Percentiles rank a stretch among this genome's conserved stretches.
These are phyloP conservation scores for Panellus pusillus DNA, from an alignment of 768 basidiomycete species.

Conservation along the genomic window DNA sequence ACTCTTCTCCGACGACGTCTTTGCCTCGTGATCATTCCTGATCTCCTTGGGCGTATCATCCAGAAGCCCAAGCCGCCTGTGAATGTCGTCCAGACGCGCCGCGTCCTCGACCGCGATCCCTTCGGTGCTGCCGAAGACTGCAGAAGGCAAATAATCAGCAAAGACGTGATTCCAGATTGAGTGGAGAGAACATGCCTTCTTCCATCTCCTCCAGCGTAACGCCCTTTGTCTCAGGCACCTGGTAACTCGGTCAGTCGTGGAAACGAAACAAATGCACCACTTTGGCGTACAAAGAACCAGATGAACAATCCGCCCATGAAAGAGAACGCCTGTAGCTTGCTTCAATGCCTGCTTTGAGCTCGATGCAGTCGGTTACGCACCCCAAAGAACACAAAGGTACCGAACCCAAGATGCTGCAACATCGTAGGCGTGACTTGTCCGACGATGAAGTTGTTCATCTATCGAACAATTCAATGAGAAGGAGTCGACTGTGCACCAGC, in stretches of 20 bases:
- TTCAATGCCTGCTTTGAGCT: too few species aligned
- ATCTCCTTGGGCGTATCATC: constrained; percentile 21
- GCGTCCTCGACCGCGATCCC: constrained; percentile 60
- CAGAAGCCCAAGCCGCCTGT: constrained; percentile 62
- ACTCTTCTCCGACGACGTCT: constrained; percentile 15
- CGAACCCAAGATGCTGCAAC: constrained; percentile 62
- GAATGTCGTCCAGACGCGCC: constrained; percentile 47
- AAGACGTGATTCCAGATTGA: neutral
- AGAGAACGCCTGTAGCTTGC: constrained; percentile 50
- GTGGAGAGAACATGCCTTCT: constrained; percentile 27
- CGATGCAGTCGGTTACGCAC: constrained; percentile 33
- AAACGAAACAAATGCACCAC: neutral
- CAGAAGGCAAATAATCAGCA: neutral
- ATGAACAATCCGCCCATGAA: constrained; percentile 69
- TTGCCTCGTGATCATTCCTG: constrained; percentile 17
- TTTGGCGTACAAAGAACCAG: constrained; percentile 50
- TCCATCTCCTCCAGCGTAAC: constrained; percentile 76
- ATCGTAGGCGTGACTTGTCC: constrained; percentile 73
- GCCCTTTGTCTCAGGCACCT: constrained; percentile 77
- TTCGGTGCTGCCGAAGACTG: constrained; percentile 59
- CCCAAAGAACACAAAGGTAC: constrained; percentile 79
- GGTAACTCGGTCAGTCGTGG: neutral
- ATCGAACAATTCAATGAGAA: neutral
- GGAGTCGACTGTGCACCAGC: neutral
- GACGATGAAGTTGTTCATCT: constrained; percentile 82